Percentiles rank a stretch among this genome's conserved stretches.
Conservation (phyloP, 2,329 filamentous ascomycete genomes). For the Pseudogymnoascus sp. region DNA sequence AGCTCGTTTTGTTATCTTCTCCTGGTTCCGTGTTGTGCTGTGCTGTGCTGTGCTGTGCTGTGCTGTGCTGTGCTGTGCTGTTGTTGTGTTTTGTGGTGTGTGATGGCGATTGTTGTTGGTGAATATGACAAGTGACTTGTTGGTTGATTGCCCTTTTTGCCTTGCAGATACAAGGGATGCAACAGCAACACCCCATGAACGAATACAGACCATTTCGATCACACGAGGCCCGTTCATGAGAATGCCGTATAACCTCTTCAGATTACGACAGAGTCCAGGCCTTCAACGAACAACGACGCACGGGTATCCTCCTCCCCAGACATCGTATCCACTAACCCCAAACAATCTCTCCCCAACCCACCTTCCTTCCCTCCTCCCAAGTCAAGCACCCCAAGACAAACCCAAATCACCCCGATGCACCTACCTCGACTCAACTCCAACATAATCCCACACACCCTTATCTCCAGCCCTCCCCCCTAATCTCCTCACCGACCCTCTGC, state of each 20-base stretch:
- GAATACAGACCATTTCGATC: neutral
- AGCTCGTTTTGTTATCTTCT: neutral
- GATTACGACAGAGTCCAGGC: neutral
- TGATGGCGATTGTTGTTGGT: neutral
- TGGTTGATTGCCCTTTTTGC: neutral
- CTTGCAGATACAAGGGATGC: neutral
- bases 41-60: neutral
- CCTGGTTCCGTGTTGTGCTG: neutral
- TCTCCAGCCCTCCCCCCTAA: no score
- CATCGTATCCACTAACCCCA: no score
- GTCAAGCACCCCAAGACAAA: no score
- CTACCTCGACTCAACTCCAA: no score
- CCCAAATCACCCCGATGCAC: no score
- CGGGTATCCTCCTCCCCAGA: no score
- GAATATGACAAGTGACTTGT: neutral
- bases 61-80: neutral
- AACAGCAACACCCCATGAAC: neutral
- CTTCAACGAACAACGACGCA: no score
- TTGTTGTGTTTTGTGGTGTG: neutral
- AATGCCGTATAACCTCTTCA: neutral
- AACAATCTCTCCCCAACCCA: no score
- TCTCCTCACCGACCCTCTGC: no score
- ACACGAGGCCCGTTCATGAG: neutral
- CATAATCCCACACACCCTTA: no score
- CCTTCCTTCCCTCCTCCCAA: no score